Evolutionary conservation across 202 grass and related monocot genomes (phyloP).

Genomic region (Setaria italica): DNA sequence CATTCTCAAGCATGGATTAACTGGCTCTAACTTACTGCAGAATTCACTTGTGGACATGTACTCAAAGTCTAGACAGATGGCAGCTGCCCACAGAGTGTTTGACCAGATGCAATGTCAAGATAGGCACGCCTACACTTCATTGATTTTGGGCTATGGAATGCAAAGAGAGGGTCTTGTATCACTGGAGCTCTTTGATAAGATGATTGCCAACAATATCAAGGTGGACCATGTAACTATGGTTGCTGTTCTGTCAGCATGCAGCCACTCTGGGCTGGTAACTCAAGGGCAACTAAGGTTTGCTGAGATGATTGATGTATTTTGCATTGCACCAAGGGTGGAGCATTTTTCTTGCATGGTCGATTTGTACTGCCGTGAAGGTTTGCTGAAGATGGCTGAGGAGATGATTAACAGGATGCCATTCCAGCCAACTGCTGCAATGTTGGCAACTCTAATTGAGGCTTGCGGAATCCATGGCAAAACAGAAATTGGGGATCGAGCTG

Average conservation of each 20-base stretch:
- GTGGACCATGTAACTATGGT: constrained; percentile 79
- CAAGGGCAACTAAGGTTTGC: constrained; percentile 59
- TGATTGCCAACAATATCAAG: constrained; percentile 57
- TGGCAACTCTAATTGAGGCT: constrained; percentile 68
- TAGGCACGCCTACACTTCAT: constrained; percentile 61
- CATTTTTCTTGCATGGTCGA: constrained; percentile 92
- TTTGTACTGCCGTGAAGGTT: constrained; percentile 75
- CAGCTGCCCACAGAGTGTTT: constrained; percentile 61
- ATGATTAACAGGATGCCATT: constrained; percentile 59
- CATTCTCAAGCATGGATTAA: constrained; percentile 50
- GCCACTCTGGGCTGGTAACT: constrained; percentile 66
- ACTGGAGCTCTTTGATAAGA: constrained; percentile 71
- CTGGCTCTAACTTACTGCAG: constrained; percentile 41
- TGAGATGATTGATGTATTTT: constrained; percentile 57
- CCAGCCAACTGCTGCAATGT: constrained; percentile 66
- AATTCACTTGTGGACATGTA: constrained; percentile 81
- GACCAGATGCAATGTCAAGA: constrained; percentile 55
- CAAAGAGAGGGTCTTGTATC: constrained; percentile 65
- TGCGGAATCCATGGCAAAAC: constrained; percentile 55
- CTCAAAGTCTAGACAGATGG: constrained; percentile 57
- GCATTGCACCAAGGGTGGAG: constrained; percentile 61
- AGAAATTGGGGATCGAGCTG: constrained; percentile 57
- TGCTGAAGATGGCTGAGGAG: constrained; percentile 62
- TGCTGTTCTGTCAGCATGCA: constrained; percentile 74
- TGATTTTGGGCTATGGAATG: constrained; percentile 82